Percentiles rank a stretch among this genome's conserved stretches.
These are phyloP conservation scores for Xylariaceae sp. DNA, from an alignment of 2,329 filamentous ascomycete genomes.

Conservation along the genomic window DNA sequence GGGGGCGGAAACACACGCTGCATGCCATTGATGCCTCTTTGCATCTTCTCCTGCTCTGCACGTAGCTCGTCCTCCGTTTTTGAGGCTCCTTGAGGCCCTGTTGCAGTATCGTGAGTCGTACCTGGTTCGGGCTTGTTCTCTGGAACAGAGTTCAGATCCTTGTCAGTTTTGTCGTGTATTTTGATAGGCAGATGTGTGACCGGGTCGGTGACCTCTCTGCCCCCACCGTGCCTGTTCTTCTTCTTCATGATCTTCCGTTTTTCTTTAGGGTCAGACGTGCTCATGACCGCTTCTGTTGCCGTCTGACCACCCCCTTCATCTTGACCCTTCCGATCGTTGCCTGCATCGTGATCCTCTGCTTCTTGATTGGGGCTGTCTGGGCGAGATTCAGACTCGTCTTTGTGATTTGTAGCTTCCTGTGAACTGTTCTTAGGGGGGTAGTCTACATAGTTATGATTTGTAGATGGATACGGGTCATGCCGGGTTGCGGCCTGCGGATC, in stretches of 20 bases:
- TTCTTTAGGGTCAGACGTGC: conserved; percentile 40
- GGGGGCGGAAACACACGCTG: conserved; percentile 45
- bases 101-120: conserved; percentile 34
- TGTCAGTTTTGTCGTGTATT: conserved; percentile 65
- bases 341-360: conserved; percentile 1
- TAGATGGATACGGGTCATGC: conserved; percentile 35
- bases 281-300: conserved; percentile 35
- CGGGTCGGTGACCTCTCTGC: conserved; percentile 66
- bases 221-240: conserved; percentile 40
- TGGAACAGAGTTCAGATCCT: conserved; percentile 48
- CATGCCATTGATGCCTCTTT: conserved; percentile 40
- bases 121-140: conserved; percentile 35
- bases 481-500: conserved; percentile 21
- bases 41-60: conserved; percentile 33
- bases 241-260: conserved; percentile 48
- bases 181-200: conserved; percentile 66
- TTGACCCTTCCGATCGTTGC: conserved; percentile 7
- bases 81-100: conserved; percentile 34
- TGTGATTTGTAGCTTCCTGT: conserved; percentile 14
- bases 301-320: conserved; percentile 21
- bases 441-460: conserved; percentile 31
- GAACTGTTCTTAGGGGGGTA: conserved; percentile 10
- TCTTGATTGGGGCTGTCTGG: conserved; percentile 10
- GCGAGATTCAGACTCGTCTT: conserved; percentile 11
- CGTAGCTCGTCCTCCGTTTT: conserved; percentile 39